These are phyloP conservation scores for Monosporascus sp. DNA, from an alignment of 2,329 filamentous ascomycete genomes.

Conservation along the genomic window DNA sequence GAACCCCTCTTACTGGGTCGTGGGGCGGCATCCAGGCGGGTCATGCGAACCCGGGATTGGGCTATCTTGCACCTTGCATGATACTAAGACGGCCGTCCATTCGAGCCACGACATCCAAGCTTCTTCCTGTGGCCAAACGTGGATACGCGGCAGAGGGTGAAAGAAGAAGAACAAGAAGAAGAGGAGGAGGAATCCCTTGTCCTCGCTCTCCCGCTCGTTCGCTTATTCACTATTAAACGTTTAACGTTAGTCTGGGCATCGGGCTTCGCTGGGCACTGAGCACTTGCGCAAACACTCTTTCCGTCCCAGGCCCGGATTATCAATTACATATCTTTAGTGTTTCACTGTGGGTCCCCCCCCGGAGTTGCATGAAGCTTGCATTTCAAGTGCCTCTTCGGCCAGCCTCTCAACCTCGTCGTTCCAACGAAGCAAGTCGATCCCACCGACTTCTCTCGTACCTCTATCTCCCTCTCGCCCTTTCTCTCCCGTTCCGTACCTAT, in stretches of 20 bases:
- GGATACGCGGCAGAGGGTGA: constrained; percentile 12
- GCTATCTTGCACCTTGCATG: constrained; percentile 30
- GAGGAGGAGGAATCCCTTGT: too few species aligned
- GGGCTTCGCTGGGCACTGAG: constrained; percentile 24
- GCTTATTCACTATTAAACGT: constrained; percentile 8
- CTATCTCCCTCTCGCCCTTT: constrained; percentile 4
- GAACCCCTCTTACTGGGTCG: constrained; percentile 13
- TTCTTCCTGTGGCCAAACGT: constrained; percentile 26
- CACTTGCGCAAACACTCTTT: constrained; percentile 5
- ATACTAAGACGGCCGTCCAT: constrained; percentile 28
- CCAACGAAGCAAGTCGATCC: constrained; percentile 8
- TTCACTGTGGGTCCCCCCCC: constrained; percentile 11
- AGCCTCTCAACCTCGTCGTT: constrained; percentile 13
- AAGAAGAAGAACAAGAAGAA: not conserved
- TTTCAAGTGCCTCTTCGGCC: constrained; percentile 2
- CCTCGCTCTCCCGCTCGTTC: constrained; percentile 12
- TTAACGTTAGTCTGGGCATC: constrained; percentile 9
- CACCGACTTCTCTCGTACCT: constrained; percentile 7
- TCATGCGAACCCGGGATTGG: constrained; percentile 29
- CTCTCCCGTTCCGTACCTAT: constrained; percentile 4
- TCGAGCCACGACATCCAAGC: constrained; percentile 32
- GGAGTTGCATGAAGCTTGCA: constrained; percentile 10
- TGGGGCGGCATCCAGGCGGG: constrained; percentile 20
- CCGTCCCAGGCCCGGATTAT: constrained; percentile 12
- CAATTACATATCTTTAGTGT: constrained; percentile 18